Percentiles rank a stretch among this genome's conserved stretches.
Conservation (phyloP, 148 eudicot species). For the Vaccinium myrtillus region DNA sequence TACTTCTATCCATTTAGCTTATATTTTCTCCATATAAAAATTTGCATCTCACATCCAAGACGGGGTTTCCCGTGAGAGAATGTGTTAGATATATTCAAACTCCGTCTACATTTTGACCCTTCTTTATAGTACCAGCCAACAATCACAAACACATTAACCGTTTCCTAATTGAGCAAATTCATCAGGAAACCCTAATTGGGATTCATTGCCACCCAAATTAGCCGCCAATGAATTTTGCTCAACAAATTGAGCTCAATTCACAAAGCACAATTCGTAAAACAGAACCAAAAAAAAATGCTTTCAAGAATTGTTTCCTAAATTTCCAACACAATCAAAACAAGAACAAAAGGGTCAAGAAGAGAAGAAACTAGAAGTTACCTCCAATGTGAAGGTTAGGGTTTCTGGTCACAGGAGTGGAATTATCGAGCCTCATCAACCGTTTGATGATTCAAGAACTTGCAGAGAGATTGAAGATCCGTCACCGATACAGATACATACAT, state of each 20-base stretch:
- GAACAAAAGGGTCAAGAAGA: not conserved
- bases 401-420: not conserved
- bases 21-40: not conserved
- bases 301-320: not conserved
- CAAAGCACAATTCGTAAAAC: not conserved
- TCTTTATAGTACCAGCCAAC: not conserved
- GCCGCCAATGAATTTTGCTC: not conserved
- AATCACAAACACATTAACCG: not conserved
- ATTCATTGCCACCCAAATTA: not conserved
- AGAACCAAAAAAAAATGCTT: not conserved
- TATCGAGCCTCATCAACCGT: not conserved
- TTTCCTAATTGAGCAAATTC: not conserved
- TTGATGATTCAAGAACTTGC: conserved; percentile 1
- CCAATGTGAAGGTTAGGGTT: conserved; percentile 12
- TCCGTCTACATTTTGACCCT: not conserved
- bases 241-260: not conserved
- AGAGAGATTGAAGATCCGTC: not conserved
- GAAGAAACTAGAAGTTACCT: conserved; percentile 10
- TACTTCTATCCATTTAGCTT: not conserved
- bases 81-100: not conserved
- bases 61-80: not conserved
- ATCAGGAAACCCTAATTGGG: not conserved
- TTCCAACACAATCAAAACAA: not conserved
- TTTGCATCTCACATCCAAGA: not conserved
- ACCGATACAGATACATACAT: not conserved